Percentiles rank a stretch among this genome's conserved stretches.
Conservation (phyloP, 768 basidiomycete genomes). For the Sporobolomyces phaffii region DNA sequence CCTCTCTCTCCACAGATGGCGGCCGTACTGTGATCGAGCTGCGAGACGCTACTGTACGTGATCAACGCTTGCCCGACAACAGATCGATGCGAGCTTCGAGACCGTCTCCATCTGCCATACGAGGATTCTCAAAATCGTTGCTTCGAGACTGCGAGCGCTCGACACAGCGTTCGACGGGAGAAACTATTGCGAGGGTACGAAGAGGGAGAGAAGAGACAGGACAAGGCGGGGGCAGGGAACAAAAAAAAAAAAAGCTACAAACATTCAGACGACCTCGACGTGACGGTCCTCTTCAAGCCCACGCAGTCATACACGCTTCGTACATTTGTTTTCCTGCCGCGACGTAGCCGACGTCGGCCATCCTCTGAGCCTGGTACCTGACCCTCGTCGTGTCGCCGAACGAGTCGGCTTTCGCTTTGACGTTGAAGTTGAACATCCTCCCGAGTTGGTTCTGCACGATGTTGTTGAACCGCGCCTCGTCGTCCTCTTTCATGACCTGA, state of each 20-base stretch:
- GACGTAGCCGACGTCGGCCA: constrained; percentile 23
- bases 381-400: constrained; percentile 56
- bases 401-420: constrained; percentile 78
- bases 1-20: too few species aligned
- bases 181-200: background rate
- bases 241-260: too few species aligned
- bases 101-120: too few species aligned
- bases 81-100: too few species aligned
- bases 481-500: constrained; percentile 62
- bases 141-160: too few species aligned
- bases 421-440: constrained; percentile 70
- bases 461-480: constrained; percentile 57
- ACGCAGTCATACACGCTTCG: constrained; percentile 18
- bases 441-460: constrained; percentile 63
- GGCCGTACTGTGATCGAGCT: too few species aligned
- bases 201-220: background rate
- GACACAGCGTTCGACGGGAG: too few species aligned
- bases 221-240: too few species aligned
- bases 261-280: too few species aligned
- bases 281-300: background rate
- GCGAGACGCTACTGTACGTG: too few species aligned
- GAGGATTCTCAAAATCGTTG: too few species aligned
- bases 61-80: too few species aligned
- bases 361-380: constrained; percentile 29
- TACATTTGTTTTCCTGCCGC: constrained; percentile 19